These are phyloP conservation scores for Melampsora americana DNA, from an alignment of 1,284 basidiomycete genomes.

Conservation along the genomic window DNA sequence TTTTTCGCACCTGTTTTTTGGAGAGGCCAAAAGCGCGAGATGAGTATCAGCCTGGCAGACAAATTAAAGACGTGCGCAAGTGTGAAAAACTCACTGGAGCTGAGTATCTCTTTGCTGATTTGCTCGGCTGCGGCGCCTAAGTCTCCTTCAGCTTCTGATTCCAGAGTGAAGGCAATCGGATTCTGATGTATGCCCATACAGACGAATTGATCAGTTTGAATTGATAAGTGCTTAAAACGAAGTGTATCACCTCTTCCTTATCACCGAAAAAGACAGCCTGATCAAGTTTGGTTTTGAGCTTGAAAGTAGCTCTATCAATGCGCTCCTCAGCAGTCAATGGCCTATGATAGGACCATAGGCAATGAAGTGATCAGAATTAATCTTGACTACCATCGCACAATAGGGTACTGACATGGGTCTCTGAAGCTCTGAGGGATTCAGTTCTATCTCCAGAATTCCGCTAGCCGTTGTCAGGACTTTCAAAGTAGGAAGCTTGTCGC, in stretches of 20 bases:
- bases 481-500: constrained; percentile 44
- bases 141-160: constrained; percentile 71
- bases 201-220: constrained; percentile 38
- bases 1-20: constrained; percentile 66
- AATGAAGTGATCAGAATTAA: background rate
- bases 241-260: constrained; percentile 60
- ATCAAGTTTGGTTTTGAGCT: constrained; percentile 78
- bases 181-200: constrained; percentile 59
- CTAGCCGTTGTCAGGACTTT: constrained; percentile 45
- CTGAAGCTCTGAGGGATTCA: constrained; percentile 26
- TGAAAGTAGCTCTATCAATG: constrained; percentile 48
- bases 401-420: constrained; percentile 6
- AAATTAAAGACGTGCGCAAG: background rate
- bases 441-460: constrained; percentile 40
- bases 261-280: constrained; percentile 81
- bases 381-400: background rate
- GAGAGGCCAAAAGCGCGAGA: background rate
- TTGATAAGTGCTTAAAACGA: constrained; percentile 30
- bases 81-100: constrained; percentile 57
- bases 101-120: constrained; percentile 69
- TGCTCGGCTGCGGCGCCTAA: constrained; percentile 75
- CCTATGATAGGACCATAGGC: background rate
- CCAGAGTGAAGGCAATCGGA: constrained; percentile 77
- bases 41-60: too few relatives aligned
- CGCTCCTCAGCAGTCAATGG: constrained; percentile 26